phyloP scores from a whole-genome alignment of 2,329 filamentous ascomycete species.

The Apiospora saccharicola region DNA sequence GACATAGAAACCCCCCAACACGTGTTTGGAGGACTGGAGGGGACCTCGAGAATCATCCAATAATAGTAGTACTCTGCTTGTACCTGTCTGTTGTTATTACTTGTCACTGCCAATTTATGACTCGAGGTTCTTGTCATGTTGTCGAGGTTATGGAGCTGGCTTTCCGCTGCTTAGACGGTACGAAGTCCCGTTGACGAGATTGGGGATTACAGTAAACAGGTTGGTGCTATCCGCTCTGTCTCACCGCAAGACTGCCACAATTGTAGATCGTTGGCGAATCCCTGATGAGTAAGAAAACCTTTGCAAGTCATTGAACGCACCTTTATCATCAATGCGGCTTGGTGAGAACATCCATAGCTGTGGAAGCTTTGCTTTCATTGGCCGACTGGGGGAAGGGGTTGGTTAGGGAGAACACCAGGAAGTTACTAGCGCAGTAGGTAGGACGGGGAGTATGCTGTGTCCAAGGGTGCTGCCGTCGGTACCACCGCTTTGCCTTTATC shows the following conservation, averaged over 20 bases:
- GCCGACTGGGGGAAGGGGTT: neutral
- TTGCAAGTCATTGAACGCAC: slow-evolving; percentile 9
- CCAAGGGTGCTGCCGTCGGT: neutral
- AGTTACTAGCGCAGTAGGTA: neutral
- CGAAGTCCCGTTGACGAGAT: neutral
- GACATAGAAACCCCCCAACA: neutral
- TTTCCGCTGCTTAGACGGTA: neutral
- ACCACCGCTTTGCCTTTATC: neutral
- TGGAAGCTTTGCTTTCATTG: neutral
- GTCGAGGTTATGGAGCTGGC: neutral
- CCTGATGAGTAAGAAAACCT: slow-evolving; percentile 7
- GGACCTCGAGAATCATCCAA: neutral
- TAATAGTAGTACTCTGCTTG: neutral
- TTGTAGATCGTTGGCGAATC: neutral
- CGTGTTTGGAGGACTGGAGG: slow-evolving; percentile 1
- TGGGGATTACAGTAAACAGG: neutral
- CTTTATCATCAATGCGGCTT: slow-evolving; percentile 14
- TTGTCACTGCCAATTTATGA: neutral
- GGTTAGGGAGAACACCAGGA: neutral
- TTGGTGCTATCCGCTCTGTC: slow-evolving; percentile 8
- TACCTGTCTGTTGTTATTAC: slow-evolving; percentile 1
- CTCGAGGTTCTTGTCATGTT: slow-evolving; percentile 16
- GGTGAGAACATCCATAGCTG: neutral
- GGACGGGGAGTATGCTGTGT: slow-evolving; percentile 1
- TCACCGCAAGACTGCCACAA: slow-evolving; percentile 8